Percentiles rank a stretch among this genome's conserved stretches.
These are phyloP conservation scores for Fusarium sp. DNA, from an alignment of 2,329 filamentous ascomycete genomes.

Conservation along the genomic window DNA sequence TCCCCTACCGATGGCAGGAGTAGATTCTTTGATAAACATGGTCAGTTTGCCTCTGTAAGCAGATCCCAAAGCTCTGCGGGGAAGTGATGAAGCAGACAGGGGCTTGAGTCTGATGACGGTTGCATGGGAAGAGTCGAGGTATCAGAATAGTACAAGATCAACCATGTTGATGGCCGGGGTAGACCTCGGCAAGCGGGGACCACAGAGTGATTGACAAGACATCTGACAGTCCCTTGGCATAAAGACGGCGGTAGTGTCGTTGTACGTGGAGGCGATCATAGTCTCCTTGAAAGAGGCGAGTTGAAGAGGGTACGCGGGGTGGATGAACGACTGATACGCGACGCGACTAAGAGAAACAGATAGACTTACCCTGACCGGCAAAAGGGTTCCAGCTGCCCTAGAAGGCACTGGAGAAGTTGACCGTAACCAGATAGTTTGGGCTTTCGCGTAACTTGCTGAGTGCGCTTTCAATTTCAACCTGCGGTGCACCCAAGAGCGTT, in stretches of 20 bases:
- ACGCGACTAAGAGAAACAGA: conserved; percentile 17
- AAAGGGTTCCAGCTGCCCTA: conserved; percentile 26
- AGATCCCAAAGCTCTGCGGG: conserved; percentile 43
- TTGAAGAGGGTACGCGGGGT: not conserved
- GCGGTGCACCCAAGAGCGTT: conserved; percentile 12
- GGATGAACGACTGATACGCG: conserved; percentile 5
- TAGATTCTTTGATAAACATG: conserved; percentile 39
- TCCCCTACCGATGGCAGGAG: conserved; percentile 32
- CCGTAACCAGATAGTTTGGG: conserved; percentile 28
- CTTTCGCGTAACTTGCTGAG: conserved; percentile 20
- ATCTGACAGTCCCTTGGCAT: conserved; percentile 33
- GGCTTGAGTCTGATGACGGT: conserved; percentile 38
- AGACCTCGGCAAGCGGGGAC: conserved; percentile 35
- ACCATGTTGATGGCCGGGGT: conserved; percentile 28
- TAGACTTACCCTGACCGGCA: conserved; percentile 32
- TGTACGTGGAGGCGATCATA: not conserved
- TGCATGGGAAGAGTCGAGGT: conserved; percentile 35
- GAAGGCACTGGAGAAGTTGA: conserved; percentile 32
- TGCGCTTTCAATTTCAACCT: conserved; percentile 13
- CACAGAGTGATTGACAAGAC: conserved; percentile 32
- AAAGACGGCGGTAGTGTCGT: not conserved
- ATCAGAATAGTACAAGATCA: conserved; percentile 40
- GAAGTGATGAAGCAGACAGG: conserved; percentile 39
- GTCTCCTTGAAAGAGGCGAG: not conserved
- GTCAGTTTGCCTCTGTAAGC: conserved; percentile 43